phyloP scores from a whole-genome alignment of 2,329 filamentous ascomycete species.

The Hymenoscyphus fructigenus region DNA sequence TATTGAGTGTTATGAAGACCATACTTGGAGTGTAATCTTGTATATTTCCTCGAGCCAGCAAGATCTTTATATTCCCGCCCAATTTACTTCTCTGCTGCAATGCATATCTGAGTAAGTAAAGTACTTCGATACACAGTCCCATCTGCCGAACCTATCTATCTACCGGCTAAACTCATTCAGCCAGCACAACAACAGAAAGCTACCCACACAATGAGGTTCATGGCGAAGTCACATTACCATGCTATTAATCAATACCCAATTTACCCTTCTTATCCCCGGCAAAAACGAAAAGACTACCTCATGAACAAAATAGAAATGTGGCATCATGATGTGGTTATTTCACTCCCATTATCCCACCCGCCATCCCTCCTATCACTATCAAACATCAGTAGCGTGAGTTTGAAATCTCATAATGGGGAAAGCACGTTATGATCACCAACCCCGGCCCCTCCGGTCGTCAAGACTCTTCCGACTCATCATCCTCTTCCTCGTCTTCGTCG shows the following conservation, averaged over 20 bases:
- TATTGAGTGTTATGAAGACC: conserved; percentile 20
- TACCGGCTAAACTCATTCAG: not conserved
- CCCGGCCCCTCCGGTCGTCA: not conserved
- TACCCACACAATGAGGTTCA: not conserved
- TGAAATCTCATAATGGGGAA: not conserved
- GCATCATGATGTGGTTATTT: not conserved
- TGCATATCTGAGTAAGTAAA: not conserved
- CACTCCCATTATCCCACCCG: not conserved
- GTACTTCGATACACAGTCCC: too few relatives aligned
- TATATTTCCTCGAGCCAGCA: not conserved
- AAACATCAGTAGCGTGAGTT: not conserved
- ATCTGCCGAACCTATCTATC: not conserved
- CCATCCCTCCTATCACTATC: not conserved
- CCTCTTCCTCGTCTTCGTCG: not conserved
- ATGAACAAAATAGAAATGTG: not conserved
- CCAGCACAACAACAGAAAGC: not conserved
- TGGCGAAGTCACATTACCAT: not conserved
- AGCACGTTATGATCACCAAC: not conserved
- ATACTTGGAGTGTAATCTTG: conserved; percentile 16
- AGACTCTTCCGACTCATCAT: conserved; percentile 2
- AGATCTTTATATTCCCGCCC: too few relatives aligned
- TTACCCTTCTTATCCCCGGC: not conserved
- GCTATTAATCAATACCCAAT: not conserved
- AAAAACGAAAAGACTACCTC: not conserved
- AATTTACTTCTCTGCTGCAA: not conserved